A percentile compares a stretch with the other conserved stretches of the same genome.
Conservation (phyloP, 2,329 filamentous ascomycete genomes). For the Beauveria scarabaeidicola region DNA sequence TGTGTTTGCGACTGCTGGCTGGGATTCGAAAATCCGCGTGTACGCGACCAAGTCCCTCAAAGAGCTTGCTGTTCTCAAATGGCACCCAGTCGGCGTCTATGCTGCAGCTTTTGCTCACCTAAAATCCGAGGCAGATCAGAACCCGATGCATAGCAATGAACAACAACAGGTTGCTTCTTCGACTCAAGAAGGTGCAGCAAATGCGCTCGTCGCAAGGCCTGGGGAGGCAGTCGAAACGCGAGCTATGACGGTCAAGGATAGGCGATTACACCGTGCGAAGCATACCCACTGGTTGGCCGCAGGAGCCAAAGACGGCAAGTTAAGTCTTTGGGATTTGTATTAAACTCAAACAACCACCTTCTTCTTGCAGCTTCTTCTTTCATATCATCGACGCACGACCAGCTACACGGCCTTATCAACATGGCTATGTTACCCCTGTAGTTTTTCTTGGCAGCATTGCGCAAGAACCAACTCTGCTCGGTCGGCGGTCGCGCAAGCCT, state of each 20-base stretch:
- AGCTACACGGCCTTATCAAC: too few species aligned
- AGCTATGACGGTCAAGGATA: slow-evolving; percentile 45
- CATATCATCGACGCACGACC: background rate
- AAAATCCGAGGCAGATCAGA: background rate
- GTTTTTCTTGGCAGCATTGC: too few species aligned
- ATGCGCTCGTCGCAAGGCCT: background rate
- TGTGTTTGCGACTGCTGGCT: slow-evolving; percentile 84
- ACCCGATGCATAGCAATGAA: too few species aligned
- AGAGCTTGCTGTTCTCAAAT: slow-evolving; percentile 86
- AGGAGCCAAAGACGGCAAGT: slow-evolving; percentile 89
- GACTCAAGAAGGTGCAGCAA: background rate
- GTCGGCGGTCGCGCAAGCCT: background rate
- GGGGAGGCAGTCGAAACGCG: slow-evolving; percentile 7
- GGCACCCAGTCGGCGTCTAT: slow-evolving; percentile 87
- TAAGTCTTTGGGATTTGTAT: slow-evolving; percentile 94
- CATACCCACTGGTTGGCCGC: slow-evolving; percentile 80
- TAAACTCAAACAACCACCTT: slow-evolving; percentile 23
- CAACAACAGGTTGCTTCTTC: background rate
- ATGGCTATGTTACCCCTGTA: too few species aligned
- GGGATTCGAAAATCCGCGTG: slow-evolving; percentile 75
- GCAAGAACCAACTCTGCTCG: too few species aligned
- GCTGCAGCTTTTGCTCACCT: slow-evolving; percentile 61
- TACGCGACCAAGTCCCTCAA: slow-evolving; percentile 75
- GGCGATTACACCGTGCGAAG: slow-evolving; percentile 55
- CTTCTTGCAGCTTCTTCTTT: background rate